Percentiles rank a stretch among this genome's conserved stretches.
phyloP scores from a whole-genome alignment of 1,284 basidiomycete species.

The Melampsora occidentalis region DNA sequence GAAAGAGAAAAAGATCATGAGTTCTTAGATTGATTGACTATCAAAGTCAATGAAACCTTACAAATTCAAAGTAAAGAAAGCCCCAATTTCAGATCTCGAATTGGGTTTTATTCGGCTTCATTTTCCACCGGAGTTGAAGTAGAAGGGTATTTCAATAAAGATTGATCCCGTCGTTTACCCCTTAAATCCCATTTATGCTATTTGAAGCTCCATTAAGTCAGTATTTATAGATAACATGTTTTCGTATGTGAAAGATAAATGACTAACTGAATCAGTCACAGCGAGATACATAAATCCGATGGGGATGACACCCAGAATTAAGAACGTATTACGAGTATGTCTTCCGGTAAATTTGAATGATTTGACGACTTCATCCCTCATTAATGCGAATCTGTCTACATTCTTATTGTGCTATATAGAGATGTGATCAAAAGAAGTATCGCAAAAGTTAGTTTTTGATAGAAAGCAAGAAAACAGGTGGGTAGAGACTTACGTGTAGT shows the following conservation, averaged over 20 bases:
- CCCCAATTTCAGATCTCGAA: background rate
- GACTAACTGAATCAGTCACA: slow-evolving; percentile 35
- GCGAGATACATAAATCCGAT: slow-evolving; percentile 28
- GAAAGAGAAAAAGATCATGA: no score
- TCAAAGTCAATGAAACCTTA: no score
- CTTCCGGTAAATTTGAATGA: slow-evolving; percentile 24
- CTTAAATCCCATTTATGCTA: slow-evolving; percentile 40
- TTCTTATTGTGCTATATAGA: slow-evolving; percentile 26
- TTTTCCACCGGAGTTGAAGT: background rate
- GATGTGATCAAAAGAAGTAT: background rate
- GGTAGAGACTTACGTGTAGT: no score
- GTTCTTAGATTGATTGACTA: no score
- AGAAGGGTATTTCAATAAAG: slow-evolving; percentile 38
- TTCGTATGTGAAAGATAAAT: background rate
- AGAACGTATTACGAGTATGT: slow-evolving; percentile 43
- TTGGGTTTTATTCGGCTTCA: background rate
- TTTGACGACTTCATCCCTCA: slow-evolving; percentile 44
- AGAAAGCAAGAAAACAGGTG: no score
- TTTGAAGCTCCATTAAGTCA: no score
- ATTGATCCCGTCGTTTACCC: slow-evolving; percentile 27
- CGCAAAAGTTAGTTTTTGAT: no score
- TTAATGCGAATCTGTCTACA: slow-evolving; percentile 28
- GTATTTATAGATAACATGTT: background rate
- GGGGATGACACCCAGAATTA: slow-evolving; percentile 43
- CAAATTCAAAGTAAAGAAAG: background rate